Conservation (phyloP, 2,329 filamentous ascomycete genomes). For the Colletotrichum agaves region DNA sequence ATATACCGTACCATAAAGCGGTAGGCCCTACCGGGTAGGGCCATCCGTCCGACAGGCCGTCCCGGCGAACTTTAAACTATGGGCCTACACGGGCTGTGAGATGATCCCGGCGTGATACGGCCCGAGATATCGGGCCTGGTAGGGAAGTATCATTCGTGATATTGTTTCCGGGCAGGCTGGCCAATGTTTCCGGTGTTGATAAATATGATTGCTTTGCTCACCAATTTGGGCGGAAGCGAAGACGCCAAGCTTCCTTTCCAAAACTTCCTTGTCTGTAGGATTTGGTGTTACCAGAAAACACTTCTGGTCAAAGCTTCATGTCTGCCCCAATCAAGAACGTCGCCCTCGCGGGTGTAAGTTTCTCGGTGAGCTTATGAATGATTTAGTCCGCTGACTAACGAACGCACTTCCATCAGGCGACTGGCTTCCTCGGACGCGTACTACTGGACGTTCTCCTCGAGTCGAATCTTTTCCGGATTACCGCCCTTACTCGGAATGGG, state of each 20-base stretch:
- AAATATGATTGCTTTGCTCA: conserved; percentile 10
- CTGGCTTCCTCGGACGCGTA: conserved; percentile 45
- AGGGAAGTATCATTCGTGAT: neutral
- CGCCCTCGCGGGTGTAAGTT: conserved; percentile 22
- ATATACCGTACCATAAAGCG: neutral
- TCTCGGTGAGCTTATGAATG: neutral
- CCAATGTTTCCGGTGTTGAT: neutral
- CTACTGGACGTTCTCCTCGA: conserved; percentile 46
- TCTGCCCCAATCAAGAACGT: conserved; percentile 18
- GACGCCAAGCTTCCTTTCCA: neutral
- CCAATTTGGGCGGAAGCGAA: neutral
- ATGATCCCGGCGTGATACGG: conserved; percentile 13
- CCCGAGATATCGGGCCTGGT: conserved; percentile 15
- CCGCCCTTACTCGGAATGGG: conserved; percentile 50
- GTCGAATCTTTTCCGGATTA: conserved; percentile 49
- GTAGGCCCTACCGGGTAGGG: too few species aligned
- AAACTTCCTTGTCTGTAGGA: neutral
- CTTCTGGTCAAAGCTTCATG: neutral
- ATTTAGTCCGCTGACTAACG: conserved; percentile 8
- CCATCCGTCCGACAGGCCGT: conserved; percentile 11
- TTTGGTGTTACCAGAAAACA: neutral
- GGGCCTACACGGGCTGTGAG: conserved; percentile 1
- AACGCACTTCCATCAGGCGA: conserved; percentile 41
- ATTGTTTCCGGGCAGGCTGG: neutral
- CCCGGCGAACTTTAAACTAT: conserved; percentile 21